Evolutionary conservation across 106 monocot species (phyloP).

Genomic region (Agapanthus africanus): DNA sequence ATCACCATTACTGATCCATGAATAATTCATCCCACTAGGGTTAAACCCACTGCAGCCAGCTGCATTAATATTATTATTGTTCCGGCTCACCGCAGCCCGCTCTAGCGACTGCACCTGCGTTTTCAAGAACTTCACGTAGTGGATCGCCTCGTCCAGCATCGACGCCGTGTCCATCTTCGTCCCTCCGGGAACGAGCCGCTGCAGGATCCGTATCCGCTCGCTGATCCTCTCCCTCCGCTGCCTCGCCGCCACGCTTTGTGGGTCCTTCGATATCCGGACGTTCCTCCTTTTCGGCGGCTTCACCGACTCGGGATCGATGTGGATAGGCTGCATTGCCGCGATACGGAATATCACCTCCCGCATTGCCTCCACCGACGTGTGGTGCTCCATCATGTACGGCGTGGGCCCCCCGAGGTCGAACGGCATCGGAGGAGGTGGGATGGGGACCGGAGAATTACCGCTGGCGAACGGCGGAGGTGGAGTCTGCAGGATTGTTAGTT

Average conservation of each 20-base stretch:
- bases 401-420: background rate
- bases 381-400: background rate
- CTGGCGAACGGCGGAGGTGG: background rate
- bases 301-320: constrained; percentile 78
- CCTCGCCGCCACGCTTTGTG: constrained; percentile 91
- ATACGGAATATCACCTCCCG: constrained; percentile 85
- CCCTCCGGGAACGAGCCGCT: constrained; percentile 79
- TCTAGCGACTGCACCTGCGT: constrained; percentile 75
- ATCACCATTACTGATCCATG: too few species aligned
- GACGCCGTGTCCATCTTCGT: constrained; percentile 98
- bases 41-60: too few species aligned
- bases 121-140: constrained; percentile 90
- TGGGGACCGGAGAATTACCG: background rate
- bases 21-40: too few species aligned
- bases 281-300: constrained; percentile 80
- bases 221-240: constrained; percentile 81
- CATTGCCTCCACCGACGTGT: constrained; percentile 49
- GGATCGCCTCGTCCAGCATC: constrained; percentile 87
- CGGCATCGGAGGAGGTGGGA: background rate
- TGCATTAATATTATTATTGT: too few species aligned
- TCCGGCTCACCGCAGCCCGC: constrained; percentile 37
- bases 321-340: constrained; percentile 89
- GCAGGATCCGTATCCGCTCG: constrained; percentile 75
- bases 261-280: constrained; percentile 80
- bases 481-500: background rate